Evolutionary conservation across 2,329 filamentous ascomycete genomes (phyloP).

Genomic region (Paecilomyces sp.): DNA sequence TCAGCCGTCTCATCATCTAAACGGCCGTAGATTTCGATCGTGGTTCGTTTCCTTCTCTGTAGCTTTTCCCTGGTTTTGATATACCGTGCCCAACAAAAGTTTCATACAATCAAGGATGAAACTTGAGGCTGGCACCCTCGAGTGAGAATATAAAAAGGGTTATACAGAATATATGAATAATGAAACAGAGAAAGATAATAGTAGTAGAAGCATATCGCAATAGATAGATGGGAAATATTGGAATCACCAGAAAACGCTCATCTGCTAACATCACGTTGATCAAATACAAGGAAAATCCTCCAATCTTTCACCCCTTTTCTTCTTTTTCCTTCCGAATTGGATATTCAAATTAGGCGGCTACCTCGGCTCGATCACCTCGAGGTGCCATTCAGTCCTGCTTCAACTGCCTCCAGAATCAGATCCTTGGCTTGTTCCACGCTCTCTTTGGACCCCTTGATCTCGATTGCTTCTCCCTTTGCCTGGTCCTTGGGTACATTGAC

Average conservation of each 20-base stretch:
- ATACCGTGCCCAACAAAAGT: not conserved
- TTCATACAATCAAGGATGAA: not conserved
- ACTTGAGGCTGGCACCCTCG: not conserved
- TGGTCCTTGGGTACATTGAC: slow-evolving; percentile 89
- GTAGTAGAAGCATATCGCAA: not conserved
- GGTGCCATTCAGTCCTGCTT: slow-evolving; percentile 27
- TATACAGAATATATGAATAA: not conserved
- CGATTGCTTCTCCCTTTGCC: slow-evolving; percentile 70
- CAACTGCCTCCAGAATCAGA: slow-evolving; percentile 77
- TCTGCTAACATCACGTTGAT: not conserved
- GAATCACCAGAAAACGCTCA: not conserved
- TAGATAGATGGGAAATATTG: not conserved
- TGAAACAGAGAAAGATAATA: not conserved
- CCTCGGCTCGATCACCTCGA: not conserved
- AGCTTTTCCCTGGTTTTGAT: not conserved
- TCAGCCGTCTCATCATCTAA: not conserved
- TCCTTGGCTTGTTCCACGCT: slow-evolving; percentile 83
- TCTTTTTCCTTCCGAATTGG: not conserved
- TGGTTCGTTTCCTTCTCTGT: not conserved
- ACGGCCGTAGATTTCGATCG: not conserved
- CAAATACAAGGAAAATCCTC: not conserved
- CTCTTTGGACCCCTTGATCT: slow-evolving; percentile 72
- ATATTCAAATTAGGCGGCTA: not conserved
- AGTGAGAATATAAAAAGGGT: not conserved
- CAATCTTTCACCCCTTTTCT: not conserved